Evolutionary conservation across 192 early-diverging fungal genomes (phyloP), one percentile per base, ranked within the genome.

Genomic region (Coemansia sp.): DNA sequence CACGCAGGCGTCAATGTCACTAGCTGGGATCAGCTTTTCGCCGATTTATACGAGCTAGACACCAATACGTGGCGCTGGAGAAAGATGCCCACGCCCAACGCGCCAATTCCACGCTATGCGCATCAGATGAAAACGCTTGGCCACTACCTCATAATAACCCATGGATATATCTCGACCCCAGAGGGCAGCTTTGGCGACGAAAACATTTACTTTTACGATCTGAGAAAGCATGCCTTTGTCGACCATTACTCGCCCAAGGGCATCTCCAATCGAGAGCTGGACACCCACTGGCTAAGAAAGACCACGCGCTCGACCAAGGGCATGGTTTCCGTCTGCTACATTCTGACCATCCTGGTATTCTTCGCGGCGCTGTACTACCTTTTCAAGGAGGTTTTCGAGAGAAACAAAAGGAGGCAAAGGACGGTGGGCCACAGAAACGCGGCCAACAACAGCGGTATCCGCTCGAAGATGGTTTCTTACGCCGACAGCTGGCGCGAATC

Each of bases 101-200:
- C 67, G 1, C 75, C 75, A 2, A 52, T 20, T 1, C 62, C 65
- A 6, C 68, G 75, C 27, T 78, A 78, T 25, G 75, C 75, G n/a
- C 75, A 78, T 32, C 66, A 78, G 36, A 78, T 78, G 69, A 69
- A 78, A 56, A 63, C 66, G 0, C 51, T 78, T 2, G 75, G 75
- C 19, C 47, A 78, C 47, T 72, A 72, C 34, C 60, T 78, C 2
- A 53, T 72, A 3, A 58, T 78, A 11, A 78, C 75, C 0, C 58
- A 78, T 24, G 75, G 75, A 10, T 78, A 52, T 27, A 53, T 72
- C 19, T 42, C 39, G 14, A 42, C 8, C 13, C 2, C 11, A 42
- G 24, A 24, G 24, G 27, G 27, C 27, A 22, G 19, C 46, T 49
- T n/a, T 2, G 61, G 46, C 19, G 54, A 55, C n/a, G 55, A 16